Base-by-base conservation (phyloP, 2,329 filamentous ascomycete species). In the Monosporascus sp. region DNA sequence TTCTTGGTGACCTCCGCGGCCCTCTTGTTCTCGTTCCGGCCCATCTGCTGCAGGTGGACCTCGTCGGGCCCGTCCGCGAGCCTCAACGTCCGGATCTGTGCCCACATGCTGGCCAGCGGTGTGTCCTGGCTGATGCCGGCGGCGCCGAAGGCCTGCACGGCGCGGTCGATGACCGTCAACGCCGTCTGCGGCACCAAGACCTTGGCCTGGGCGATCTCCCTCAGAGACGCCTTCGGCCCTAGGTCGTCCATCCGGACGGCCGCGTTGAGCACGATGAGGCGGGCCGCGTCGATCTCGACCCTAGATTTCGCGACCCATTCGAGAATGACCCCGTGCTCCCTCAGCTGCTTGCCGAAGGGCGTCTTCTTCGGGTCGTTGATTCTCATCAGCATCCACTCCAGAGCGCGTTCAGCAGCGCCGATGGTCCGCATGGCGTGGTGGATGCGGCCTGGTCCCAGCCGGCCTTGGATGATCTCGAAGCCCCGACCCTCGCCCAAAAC, bases 391-490 rank as follows among this genome's bases (percentile, higher is more conserved):
- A 97, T 88, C 88, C 89, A 96, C 67, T 97, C 93, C 24, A 99
- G 82, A 1, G 92, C 94, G 60, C 86, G 84, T 73, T 99, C 94
- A 18, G 94, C 87, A 50, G 90, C 88, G 50, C 94, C 94, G 67
- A 99, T 94, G 55, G 85, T 87, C 59, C 94, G 86, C 94, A 99
- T 99, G 55, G 91, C 90, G 75, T 99, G 94, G 76, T 99, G 94
- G 68, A 99, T 97, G 54, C 94, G 89, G 37, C 94, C 94, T 1
- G 94, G 94, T 1, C 94, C 94, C 24, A 99, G 86, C 62, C 94
- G 90, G 53, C 94, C 94, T 71, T 99, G 94, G 67, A 99, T 97
- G 68, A 99, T 96, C 73, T 99, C 94, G 70, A 99, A 99, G 20
- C 94, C 94, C 58, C 90, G 85, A 59, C 94, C 94, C 70, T 94